Percentiles rank a stretch among this genome's conserved stretches.
Evolutionary conservation across 305 asterid species (phyloP).

Genomic region (Caryopteris hybrid): DNA sequence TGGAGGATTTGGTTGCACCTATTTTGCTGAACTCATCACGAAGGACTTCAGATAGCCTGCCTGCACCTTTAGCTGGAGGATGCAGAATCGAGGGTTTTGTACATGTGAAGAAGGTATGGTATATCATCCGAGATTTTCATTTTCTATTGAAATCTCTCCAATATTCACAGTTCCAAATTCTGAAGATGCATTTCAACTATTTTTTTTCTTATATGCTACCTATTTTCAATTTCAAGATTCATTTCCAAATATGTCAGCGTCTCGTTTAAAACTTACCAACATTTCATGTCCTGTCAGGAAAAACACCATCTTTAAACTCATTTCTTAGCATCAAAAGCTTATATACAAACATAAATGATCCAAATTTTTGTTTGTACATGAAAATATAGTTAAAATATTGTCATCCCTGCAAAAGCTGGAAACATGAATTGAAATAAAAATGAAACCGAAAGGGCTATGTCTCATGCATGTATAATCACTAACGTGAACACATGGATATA

Average conservation of each 20-base stretch:
- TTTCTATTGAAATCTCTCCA: background rate
- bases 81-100: slow-evolving; percentile 95
- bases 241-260: background rate
- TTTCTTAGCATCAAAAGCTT: background rate
- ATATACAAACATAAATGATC: background rate
- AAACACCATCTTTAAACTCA: background rate
- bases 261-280: background rate
- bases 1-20: slow-evolving; percentile 83
- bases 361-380: background rate
- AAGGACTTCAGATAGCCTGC: slow-evolving; percentile 46
- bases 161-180: background rate
- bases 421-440: too few relatives aligned
- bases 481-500: background rate
- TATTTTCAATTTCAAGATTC: background rate
- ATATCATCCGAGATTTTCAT: background rate
- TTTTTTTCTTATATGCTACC: background rate
- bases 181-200: background rate
- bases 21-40: slow-evolving; percentile 49
- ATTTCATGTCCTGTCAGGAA: background rate
- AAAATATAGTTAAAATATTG: background rate
- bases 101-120: slow-evolving; percentile 85
- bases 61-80: slow-evolving; percentile 95
- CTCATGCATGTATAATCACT: background rate
- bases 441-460: background rate
- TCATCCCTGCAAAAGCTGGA: background rate